Conservation (phyloP, 306 rosid species). For the Dalbergia cochinchinensis region DNA sequence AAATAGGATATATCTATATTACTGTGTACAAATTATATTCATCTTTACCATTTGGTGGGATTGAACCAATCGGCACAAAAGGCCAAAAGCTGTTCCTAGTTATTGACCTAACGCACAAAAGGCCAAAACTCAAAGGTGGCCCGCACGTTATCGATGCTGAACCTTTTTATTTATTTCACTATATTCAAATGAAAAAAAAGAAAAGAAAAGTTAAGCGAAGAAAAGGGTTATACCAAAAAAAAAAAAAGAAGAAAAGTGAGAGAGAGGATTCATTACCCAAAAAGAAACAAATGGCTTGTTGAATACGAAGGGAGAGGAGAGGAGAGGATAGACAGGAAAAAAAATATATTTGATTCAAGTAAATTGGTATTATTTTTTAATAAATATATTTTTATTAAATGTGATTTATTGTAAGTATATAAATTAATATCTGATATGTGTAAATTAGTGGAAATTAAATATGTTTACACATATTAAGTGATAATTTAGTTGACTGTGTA, state of each 20-base stretch:
- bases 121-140: conserved; percentile 67
- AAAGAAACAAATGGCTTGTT: conserved; percentile 33
- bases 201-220: no score
- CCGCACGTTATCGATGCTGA: conserved; percentile 53
- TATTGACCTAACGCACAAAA: conserved; percentile 77
- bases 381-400: no score
- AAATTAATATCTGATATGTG: no score
- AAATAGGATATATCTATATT: no score
- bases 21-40: no score
- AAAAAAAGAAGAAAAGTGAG: neutral
- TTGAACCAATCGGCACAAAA: conserved; percentile 59
- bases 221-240: no score
- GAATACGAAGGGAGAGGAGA: neutral
- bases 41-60: conserved; percentile 60
- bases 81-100: conserved; percentile 70
- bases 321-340: neutral
- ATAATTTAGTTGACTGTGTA: no score
- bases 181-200: neutral
- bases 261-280: conserved; percentile 18
- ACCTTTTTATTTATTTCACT: conserved; percentile 30
- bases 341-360: no score
- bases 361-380: no score
- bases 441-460: no score
- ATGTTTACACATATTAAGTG: no score
- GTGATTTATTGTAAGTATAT: no score